A percentile compares a stretch with the other conserved stretches of the same genome.
Evolutionary conservation across 805 yeast genomes (phyloP).

Genomic region (Candida ascalaphidarum): DNA sequence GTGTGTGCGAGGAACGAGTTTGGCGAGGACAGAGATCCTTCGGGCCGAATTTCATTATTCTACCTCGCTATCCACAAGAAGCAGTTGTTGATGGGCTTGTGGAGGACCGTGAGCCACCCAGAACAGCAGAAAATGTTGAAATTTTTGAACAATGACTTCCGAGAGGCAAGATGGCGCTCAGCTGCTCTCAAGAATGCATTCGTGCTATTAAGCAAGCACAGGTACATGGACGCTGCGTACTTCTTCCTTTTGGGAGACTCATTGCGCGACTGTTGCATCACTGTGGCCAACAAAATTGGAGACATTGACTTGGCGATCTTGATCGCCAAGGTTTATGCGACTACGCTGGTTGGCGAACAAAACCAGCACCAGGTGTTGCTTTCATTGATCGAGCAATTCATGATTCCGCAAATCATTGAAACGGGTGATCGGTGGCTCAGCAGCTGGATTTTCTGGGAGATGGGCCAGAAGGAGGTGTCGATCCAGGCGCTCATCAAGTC

Average conservation of each 20-base stretch:
- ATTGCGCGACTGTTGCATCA: constrained; percentile 68
- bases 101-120: constrained; percentile 73
- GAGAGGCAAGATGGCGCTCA: constrained; percentile 66
- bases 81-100: constrained; percentile 65
- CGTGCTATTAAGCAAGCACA: constrained; percentile 80
- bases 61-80: constrained; percentile 76
- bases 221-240: constrained; percentile 80
- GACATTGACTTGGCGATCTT: constrained; percentile 74
- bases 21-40: constrained; percentile 56
- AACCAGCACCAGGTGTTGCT: constrained; percentile 26
- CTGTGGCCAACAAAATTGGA: constrained; percentile 54
- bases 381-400: constrained; percentile 37
- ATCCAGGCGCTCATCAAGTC: constrained; percentile 59
- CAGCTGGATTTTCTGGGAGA: constrained; percentile 73
- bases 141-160: constrained; percentile 71
- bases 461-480: constrained; percentile 33
- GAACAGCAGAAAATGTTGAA: constrained; percentile 79
- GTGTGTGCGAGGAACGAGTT: constrained; percentile 67
- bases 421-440: constrained; percentile 74
- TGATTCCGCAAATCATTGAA: constrained; percentile 49
- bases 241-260: constrained; percentile 77
- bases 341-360: constrained; percentile 11
- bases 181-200: constrained; percentile 93
- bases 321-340: constrained; percentile 64
- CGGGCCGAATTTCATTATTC: constrained; percentile 56